Base-by-base conservation (phyloP, 495 filamentous ascomycete species). In the Podospora fimiseda region DNA sequence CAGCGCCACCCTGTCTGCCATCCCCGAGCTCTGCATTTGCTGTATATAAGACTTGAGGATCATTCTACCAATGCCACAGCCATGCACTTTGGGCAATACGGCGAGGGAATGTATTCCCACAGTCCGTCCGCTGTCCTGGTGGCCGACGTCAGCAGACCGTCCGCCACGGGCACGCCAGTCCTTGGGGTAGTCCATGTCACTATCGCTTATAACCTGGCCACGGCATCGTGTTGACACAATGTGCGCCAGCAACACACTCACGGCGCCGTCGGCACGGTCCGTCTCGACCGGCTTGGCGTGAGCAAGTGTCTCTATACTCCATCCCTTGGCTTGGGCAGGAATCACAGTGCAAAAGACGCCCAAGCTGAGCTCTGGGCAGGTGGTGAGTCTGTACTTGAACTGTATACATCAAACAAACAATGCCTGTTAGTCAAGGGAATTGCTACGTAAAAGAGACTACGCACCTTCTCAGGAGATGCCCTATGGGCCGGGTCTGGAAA, bases 91-190 rank as follows among this genome's bases (percentile, higher is more conserved):
- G 0, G 87, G 88, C 30, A 85, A 72, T 19, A 96, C 85, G 14
- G 86, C 87, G 1, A 96, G 72, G 0, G 88, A 92, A 63, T 96
- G 91, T 33, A 96, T 64, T 16, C 80, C 86, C 48, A 97, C 72
- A 2, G 89, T 93, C 33, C 80, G 60, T 27, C 90, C 90, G 2
- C 65, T 63, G 51, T 90, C 86, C 47, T 86, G 78, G 63, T 95
- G 88, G 11, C 78, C 77, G 16, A 75, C 52, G 9, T 60, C 43
- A 1, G 69, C 55, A 0, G 60, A 56, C 44, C 57, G 59, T 38
- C 61, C 61, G 52, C 57, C 56, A 3, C 42, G 53, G 6, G 66
- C 66, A 46, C 74, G 70, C 83, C 85, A 90, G 59, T 87, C 76
- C 42, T 65, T 62, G 1, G 89, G 87, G 38, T 84, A 72, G 22